Evolutionary conservation across 805 yeast species (phyloP), one percentile per base, ranked within the genome.

Genomic region (Starmerella apicola): DNA sequence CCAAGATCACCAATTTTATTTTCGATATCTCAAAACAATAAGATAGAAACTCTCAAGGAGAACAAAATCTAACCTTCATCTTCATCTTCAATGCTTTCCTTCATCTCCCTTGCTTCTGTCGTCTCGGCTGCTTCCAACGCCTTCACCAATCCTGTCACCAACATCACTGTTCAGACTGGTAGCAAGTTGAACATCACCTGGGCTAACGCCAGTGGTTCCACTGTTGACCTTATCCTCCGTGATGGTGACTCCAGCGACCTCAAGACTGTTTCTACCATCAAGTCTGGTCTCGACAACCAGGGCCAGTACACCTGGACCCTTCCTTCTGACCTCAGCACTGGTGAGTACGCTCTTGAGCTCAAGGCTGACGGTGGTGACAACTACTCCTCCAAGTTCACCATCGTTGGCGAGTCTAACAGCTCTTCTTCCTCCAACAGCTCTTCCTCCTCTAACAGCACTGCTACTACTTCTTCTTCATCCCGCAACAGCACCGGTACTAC

Each of bases 301-400:
- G 66, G 65, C 41, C 52, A 57, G 32, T 62, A 57, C 37, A 45
- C 51, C 36, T 62, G 66, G 66, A 44, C 46, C 25, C 53, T 62
- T 28, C 66, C 66, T 32, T 34, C 40, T 37, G 40, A 47, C 29
- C 26, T 61, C 24, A 21, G 43, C 32, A 39, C 55, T 27, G 65
- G 63, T 29, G 39, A 52, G 39, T 62, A 62, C 52, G 58, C 61
- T 22, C 44, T 62, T 32, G 55, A 53, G 51, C 42, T 46, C 32
- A 46, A 48, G 38, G 55, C 50, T 31, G 51, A 50, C 45, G 41
- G 53, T 18, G 52, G 45, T 43, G 57, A 51, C 35, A 62, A 62
- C 60, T 62, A 59, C 61, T 51, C 66, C 16, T 51, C 57, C 39
- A 49, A 44, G 43, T 55, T 58, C 52, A 35, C 42, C 19, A 52